These are phyloP conservation scores for Croton laevigatus DNA, from an alignment of 441 rosid genomes.

Conservation along the genomic window DNA sequence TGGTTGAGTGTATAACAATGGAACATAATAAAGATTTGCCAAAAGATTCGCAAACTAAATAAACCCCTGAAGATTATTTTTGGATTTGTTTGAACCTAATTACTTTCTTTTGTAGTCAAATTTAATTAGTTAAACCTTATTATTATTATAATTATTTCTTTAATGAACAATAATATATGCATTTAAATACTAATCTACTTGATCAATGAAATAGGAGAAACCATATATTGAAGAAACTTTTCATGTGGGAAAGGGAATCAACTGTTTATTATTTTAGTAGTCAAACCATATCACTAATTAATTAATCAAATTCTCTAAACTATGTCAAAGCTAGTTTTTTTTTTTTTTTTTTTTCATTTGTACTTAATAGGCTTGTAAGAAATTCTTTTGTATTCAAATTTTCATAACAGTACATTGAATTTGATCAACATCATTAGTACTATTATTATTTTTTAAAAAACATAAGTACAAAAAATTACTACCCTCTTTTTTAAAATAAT, in stretches of 20 bases:
- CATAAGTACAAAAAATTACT: too few species aligned
- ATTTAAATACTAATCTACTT: neutral
- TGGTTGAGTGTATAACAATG: neutral
- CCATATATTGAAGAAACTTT: too few species aligned
- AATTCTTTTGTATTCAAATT: too few species aligned
- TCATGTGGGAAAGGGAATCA: neutral
- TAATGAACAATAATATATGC: neutral
- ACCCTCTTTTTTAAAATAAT: too few species aligned
- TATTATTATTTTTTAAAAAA: too few species aligned
- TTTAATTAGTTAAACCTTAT: neutral
- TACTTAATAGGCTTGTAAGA: too few species aligned
- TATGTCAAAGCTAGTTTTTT: too few species aligned
- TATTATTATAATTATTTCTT: neutral
- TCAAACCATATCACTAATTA: too few species aligned
- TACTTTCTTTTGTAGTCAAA: neutral
- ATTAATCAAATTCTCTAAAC: too few species aligned
- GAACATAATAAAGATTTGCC: constrained; percentile 6
- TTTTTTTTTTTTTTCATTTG: too few species aligned
- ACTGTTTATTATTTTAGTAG: too few species aligned
- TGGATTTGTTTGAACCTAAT: neutral
- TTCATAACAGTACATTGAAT: neutral
- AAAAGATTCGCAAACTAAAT: constrained; percentile 11
- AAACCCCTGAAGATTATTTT: neutral
- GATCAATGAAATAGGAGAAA: neutral
- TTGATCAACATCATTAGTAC: neutral